These are phyloP conservation scores for Nakazawaea wickerhamii DNA, from an alignment of 805 yeast species.

Conservation along the genomic window DNA sequence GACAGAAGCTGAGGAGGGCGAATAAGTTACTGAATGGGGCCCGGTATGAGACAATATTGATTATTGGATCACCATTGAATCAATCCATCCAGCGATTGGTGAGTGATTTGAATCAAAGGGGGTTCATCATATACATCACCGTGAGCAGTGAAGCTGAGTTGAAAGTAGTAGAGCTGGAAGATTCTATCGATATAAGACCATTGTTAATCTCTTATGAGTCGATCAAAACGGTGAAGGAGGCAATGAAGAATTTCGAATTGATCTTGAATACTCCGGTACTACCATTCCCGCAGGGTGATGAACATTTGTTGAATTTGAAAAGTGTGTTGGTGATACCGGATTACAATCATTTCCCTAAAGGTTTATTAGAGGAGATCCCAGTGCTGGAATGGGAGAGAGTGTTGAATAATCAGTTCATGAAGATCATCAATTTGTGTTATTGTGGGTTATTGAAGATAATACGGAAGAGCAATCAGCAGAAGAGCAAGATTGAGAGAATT, in stretches of 20 bases:
- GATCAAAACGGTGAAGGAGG: slow-evolving; percentile 36
- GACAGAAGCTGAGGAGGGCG: slow-evolving; percentile 46
- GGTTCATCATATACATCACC: slow-evolving; percentile 76
- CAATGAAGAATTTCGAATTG: slow-evolving; percentile 43
- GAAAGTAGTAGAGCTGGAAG: slow-evolving; percentile 48
- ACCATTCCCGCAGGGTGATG: slow-evolving; percentile 53
- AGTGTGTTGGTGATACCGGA: slow-evolving; percentile 71
- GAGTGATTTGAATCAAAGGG: slow-evolving; percentile 69
- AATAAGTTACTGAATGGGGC: slow-evolving; percentile 62
- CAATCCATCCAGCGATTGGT: slow-evolving; percentile 67
- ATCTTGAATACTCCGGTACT: slow-evolving; percentile 48
- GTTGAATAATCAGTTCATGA: slow-evolving; percentile 22
- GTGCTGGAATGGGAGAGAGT: slow-evolving; percentile 23
- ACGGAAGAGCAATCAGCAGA: slow-evolving; percentile 24
- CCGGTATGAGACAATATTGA: slow-evolving; percentile 65
- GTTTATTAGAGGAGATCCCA: slow-evolving; percentile 23
- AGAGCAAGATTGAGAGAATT: slow-evolving; percentile 17
- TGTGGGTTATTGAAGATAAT: slow-evolving; percentile 26
- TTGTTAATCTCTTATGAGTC: slow-evolving; percentile 47
- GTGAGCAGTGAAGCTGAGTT: slow-evolving; percentile 57
- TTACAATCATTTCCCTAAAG: slow-evolving; percentile 29
- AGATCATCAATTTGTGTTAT: slow-evolving; percentile 21
- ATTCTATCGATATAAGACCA: slow-evolving; percentile 65
- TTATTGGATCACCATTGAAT: slow-evolving; percentile 74
- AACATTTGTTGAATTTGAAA: slow-evolving; percentile 51